Conservation (phyloP, 2,329 filamentous ascomycete species). For the Pezizomycotina sp. region DNA sequence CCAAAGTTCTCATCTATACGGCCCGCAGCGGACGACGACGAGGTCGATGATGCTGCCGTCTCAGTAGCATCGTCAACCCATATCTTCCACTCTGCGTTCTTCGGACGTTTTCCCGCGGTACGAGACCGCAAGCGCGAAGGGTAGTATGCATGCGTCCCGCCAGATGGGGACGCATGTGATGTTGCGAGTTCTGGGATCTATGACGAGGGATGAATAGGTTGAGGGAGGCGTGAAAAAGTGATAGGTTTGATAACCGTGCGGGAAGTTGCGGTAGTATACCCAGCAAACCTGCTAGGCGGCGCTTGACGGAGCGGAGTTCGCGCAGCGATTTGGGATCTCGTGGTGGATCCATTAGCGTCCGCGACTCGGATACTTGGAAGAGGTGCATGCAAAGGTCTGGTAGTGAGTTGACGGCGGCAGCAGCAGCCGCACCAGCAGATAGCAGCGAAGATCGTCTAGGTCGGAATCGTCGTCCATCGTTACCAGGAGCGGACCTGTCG, state of each 20-base stretch:
- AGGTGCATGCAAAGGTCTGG: conserved; percentile 14
- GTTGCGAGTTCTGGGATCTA: conserved; percentile 10
- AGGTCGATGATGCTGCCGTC: too few relatives aligned
- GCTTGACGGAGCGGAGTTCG: conserved; percentile 13
- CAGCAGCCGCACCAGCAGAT: too few relatives aligned
- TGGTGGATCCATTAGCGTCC: conserved; percentile 3
- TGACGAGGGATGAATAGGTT: conserved; percentile 5
- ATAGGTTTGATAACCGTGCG: conserved; percentile 9
- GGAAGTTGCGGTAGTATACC: conserved; percentile 11
- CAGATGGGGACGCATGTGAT: conserved; percentile 13
- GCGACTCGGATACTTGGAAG: conserved; percentile 10
- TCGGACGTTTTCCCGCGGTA: conserved; percentile 6
- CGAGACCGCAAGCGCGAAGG: conserved; percentile 10
- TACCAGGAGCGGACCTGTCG: conserved; percentile 8
- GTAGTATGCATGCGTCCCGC: conserved; percentile 13
- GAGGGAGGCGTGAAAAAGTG: conserved; percentile 11
- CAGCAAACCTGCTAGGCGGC: conserved; percentile 13
- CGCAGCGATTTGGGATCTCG: conserved; percentile 2
- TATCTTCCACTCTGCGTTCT: conserved; percentile 14
- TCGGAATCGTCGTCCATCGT: conserved; percentile 10
- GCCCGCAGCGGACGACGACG: too few relatives aligned
- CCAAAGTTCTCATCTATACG: conserved; percentile 13
- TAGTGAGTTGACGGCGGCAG: conserved; percentile 9
- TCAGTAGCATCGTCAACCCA: conserved; percentile 8
- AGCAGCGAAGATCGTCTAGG: conserved; percentile 6